These are phyloP conservation scores for Ceratobasidium sp. DNA, from an alignment of 1,284 basidiomycete genomes.

Conservation along the genomic window DNA sequence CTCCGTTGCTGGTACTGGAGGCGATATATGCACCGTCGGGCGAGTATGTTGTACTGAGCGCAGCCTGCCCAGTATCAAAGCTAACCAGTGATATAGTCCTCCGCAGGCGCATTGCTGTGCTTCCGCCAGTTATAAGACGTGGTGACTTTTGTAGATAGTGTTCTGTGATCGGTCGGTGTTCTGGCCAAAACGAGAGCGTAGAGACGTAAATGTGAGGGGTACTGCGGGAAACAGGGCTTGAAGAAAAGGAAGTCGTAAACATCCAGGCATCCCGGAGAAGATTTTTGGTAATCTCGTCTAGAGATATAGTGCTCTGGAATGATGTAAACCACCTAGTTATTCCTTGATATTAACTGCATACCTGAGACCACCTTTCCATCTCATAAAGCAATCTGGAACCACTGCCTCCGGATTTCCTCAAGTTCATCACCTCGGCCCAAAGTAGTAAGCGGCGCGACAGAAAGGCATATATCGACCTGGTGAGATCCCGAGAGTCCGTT, in stretches of 20 bases:
- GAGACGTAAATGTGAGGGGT: constrained; percentile 16
- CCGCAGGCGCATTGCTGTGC: background rate
- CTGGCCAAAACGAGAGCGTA: background rate
- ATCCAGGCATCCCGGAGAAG: background rate
- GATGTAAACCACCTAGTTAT: background rate
- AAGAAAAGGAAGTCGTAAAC: background rate
- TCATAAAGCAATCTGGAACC: background rate
- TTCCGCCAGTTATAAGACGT: background rate
- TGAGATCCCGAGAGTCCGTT: background rate
- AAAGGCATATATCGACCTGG: background rate
- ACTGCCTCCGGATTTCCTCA: background rate
- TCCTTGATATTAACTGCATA: background rate
- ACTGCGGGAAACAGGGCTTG: background rate
- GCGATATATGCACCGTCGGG: constrained; percentile 29
- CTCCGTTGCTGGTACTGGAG: background rate
- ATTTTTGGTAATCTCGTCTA: background rate
- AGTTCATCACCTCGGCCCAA: constrained; percentile 27
- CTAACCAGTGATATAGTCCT: background rate
- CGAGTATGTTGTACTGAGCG: background rate
- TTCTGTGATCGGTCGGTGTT: background rate
- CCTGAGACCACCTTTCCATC: background rate
- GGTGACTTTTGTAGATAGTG: background rate
- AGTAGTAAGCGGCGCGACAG: background rate
- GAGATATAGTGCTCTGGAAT: background rate
- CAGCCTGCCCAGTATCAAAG: background rate